Evolutionary conservation across 257 asterid species (phyloP).

Genomic region (Primulina tabacum): DNA sequence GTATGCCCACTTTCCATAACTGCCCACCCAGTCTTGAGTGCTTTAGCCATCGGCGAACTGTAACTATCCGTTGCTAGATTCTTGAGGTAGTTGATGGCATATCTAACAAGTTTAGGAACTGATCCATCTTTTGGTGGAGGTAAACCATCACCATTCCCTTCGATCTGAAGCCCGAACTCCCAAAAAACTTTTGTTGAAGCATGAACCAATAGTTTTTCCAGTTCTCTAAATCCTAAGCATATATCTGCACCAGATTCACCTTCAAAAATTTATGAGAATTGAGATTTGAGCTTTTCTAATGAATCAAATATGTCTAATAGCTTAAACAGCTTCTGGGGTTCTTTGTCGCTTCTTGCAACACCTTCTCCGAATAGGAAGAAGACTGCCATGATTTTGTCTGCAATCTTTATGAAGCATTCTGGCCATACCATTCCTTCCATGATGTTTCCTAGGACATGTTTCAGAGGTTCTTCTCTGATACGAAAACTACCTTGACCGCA

Average conservation of each 20-base stretch:
- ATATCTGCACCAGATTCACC: slow-evolving; percentile 65
- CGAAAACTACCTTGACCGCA: slow-evolving; percentile 49
- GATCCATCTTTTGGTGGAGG: slow-evolving; percentile 73
- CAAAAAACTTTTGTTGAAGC: slow-evolving; percentile 62
- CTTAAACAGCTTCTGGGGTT: slow-evolving; percentile 82
- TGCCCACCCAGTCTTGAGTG: slow-evolving; percentile 59
- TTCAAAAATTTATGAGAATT: slow-evolving; percentile 44
- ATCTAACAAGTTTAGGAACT: slow-evolving; percentile 71
- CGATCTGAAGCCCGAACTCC: slow-evolving; percentile 78
- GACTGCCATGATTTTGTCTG: slow-evolving; percentile 91
- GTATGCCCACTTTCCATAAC: slow-evolving; percentile 57
- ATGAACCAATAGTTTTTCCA: slow-evolving; percentile 64
- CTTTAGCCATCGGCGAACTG: slow-evolving; percentile 48
- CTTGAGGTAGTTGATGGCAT: slow-evolving; percentile 68
- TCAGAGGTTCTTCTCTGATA: slow-evolving; percentile 60
- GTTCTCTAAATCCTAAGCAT: slow-evolving; percentile 59
- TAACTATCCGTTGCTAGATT: slow-evolving; percentile 49
- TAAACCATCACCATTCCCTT: slow-evolving; percentile 60
- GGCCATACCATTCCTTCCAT: slow-evolving; percentile 56
- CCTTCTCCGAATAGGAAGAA: slow-evolving; percentile 91
- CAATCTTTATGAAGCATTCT: slow-evolving; percentile 69
- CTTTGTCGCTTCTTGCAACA: slow-evolving; percentile 70
- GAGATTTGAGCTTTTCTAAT: slow-evolving; percentile 49
- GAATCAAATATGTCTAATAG: slow-evolving; percentile 76
- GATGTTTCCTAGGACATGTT: slow-evolving; percentile 49